Evolutionary conservation across 441 rosid genomes (phyloP).

Genomic region (Corymbia citriodora): DNA sequence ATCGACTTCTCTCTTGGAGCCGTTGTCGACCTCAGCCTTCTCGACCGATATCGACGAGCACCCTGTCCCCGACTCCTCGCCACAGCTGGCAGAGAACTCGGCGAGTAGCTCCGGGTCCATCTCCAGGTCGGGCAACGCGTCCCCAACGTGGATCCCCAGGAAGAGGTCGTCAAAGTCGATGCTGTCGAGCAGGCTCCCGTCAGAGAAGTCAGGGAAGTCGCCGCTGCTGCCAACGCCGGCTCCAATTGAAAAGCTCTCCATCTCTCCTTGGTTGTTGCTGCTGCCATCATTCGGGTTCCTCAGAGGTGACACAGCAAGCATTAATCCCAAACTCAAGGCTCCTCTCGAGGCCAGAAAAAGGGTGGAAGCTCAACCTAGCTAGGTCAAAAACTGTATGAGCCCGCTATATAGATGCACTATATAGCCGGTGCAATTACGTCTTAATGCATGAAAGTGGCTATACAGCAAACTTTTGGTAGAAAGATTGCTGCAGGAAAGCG

Average conservation of each 20-base stretch:
- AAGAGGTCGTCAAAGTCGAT: constrained; percentile 21
- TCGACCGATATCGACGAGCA: constrained; percentile 13
- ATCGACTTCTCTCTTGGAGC: constrained; percentile 14
- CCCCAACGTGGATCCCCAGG: constrained; percentile 46
- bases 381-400: background rate
- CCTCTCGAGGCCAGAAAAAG: background rate
- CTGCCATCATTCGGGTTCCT: constrained; percentile 24
- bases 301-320: constrained; percentile 71
- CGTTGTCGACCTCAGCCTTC: constrained; percentile 10
- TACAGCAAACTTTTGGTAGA: background rate
- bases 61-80: constrained; percentile 45
- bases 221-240: background rate
- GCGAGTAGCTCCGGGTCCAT: constrained; percentile 68
- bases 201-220: constrained; percentile 51
- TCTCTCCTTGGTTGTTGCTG: constrained; percentile 25
- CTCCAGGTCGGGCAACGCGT: constrained; percentile 74
- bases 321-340: constrained; percentile 23
- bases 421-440: constrained; percentile 1
- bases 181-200: constrained; percentile 43
- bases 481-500: background rate
- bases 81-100: constrained; percentile 43
- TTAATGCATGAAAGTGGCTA: background rate
- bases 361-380: background rate
- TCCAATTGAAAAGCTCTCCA: constrained; percentile 29
- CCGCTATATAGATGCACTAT: background rate